These are phyloP conservation scores for Xanthoceras sorbifolium DNA, from an alignment of 345 rosid genomes.

Conservation along the genomic window DNA sequence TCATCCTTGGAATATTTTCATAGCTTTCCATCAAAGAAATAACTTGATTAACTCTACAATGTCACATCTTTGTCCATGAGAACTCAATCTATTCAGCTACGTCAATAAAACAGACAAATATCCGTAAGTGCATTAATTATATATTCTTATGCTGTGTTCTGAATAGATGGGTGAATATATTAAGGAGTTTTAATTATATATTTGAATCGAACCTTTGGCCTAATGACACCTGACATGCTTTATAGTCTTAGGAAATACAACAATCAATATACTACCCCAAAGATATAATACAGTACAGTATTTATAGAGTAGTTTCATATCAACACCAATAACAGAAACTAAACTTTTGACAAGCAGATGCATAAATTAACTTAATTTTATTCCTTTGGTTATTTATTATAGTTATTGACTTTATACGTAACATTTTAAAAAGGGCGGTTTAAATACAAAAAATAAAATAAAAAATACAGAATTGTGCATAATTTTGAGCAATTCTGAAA, in stretches of 20 bases:
- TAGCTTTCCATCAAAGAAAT: not conserved
- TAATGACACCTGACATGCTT: not conserved
- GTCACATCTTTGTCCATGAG: not conserved
- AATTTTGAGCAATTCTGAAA: not conserved
- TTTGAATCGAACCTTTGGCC: not conserved
- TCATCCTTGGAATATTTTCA: not conserved
- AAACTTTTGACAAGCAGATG: not conserved
- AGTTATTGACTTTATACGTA: not conserved
- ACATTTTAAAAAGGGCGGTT: not conserved
- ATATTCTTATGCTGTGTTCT: not conserved
- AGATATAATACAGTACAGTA: not conserved
- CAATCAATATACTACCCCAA: not conserved
- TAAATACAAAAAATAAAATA: not conserved
- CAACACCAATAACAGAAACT: not conserved
- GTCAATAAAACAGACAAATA: constrained; percentile 14
- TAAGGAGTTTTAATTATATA: not conserved
- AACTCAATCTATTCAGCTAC: not conserved
- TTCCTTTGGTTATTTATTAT: not conserved
- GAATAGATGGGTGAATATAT: not conserved
- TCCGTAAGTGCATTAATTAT: not conserved
- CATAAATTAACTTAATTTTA: not conserved
- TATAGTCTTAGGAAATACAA: not conserved
- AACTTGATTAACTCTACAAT: not conserved
- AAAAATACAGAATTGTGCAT: too few species aligned
- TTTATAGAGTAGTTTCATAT: not conserved